Base-by-base conservation (phyloP, 108 stramenopile genomes). In the Nannochloropsis gaditana region DNA sequence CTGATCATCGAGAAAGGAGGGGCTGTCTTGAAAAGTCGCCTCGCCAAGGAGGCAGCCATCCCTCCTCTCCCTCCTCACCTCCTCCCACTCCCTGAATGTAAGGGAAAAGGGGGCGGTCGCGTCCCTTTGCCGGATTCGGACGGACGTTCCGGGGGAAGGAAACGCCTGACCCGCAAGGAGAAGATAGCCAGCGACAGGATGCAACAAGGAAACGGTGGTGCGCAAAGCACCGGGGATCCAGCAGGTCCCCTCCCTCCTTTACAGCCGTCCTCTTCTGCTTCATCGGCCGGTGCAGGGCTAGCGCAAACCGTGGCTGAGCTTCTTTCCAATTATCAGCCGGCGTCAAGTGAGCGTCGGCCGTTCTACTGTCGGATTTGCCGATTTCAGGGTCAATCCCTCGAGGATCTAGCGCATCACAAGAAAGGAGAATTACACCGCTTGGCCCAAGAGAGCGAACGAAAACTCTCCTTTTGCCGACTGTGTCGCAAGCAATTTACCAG, bases 301-400 rank as follows among this genome's bases (percentile, higher is more conserved):
- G 85, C 89, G 79, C 85, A 89, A 73, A 94, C 94, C 42, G 94
- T 96, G 5, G 84, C 93, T 84, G 96, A 95, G 43, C 85, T 95
- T 44, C 92, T 96, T 9, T 43, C 84, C 80, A 93, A 92, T 11
- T 95, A 96, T 80, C 87, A 93, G 42, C 93, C 93, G 9, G 94
- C 95, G 3, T 90, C 91, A 11, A 88, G 92, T 15, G 94, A 96
- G 84, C 86, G 90, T 44, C 88, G 93, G 42, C 94, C 96, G 2
- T 96, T 94, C 83, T 96, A 95, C 85, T 96, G 96, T 85, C 93
- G 96, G 21, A 87, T 95, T 81, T 96, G 96, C 85, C 84, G 92
- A 21, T 91, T 92, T 82, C 95, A 96, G 89, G 90, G 91, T 81
- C 80, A 85, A 19, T 86, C 85, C 45, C 90, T 92, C 84, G 86